Evolutionary conservation across 1,284 basidiomycete genomes (phyloP).

Genomic region (Sanghuangporus sanghuang): DNA sequence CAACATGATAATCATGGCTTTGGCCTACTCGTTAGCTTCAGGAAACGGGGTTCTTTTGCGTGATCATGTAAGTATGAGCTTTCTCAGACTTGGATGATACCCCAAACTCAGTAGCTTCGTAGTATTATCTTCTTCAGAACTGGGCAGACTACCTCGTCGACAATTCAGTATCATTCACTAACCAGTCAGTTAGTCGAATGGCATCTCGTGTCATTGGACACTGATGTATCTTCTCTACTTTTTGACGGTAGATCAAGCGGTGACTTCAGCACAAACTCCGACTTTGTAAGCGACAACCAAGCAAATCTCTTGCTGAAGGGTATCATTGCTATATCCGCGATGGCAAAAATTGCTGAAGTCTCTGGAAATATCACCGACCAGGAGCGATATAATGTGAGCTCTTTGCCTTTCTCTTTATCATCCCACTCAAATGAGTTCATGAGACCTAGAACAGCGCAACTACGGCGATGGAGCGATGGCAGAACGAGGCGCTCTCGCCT

Average conservation of each 20-base stretch:
- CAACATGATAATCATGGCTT: conserved; percentile 37
- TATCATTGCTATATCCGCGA: conserved; percentile 36
- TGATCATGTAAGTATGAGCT: conserved; percentile 6
- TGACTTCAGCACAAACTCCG: neutral
- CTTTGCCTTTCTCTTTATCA: neutral
- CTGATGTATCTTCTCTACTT: neutral
- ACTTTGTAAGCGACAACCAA: conserved; percentile 12
- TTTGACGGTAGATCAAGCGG: neutral
- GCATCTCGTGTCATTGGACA: neutral
- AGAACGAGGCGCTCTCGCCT: neutral
- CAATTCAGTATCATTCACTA: neutral
- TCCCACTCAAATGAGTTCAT: neutral
- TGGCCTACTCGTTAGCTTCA: conserved; percentile 31
- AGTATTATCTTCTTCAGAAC: conserved; percentile 37
- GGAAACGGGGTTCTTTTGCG: conserved; percentile 3
- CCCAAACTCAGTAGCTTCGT: neutral
- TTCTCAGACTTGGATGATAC: neutral
- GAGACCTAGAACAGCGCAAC: neutral
- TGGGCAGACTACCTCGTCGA: conserved; percentile 29
- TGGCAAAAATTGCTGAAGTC: conserved; percentile 33
- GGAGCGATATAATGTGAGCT: conserved; percentile 25
- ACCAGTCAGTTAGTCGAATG: neutral
- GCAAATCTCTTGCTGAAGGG: conserved; percentile 38
- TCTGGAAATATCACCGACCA: conserved; percentile 23
- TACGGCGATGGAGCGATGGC: conserved; percentile 11